Evolutionary conservation across 768 basidiomycete species (phyloP).

Genomic region (Leccinum fibrillosum): DNA sequence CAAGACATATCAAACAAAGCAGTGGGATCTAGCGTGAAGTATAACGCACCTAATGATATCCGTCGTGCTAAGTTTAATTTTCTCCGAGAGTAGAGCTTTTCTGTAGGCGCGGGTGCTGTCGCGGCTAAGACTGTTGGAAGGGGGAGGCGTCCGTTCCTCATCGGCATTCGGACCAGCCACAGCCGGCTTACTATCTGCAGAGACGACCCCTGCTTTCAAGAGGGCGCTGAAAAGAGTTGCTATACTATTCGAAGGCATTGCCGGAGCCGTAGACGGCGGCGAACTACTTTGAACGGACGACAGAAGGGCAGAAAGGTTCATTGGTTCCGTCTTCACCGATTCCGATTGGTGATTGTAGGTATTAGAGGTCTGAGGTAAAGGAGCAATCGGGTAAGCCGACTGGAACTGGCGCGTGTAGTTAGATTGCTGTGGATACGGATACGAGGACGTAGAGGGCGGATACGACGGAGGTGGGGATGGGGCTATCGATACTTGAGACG

Average conservation of each 20-base stretch:
- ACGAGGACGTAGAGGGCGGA: conserved; percentile 24
- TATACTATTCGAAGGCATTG: conserved; percentile 39
- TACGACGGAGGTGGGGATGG: conserved; percentile 25
- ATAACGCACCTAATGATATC: conserved; percentile 67
- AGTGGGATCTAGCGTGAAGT: not conserved
- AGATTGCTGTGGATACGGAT: conserved; percentile 31
- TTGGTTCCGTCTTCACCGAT: conserved; percentile 28
- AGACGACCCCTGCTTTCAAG: conserved; percentile 76
- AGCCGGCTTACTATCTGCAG: conserved; percentile 48
- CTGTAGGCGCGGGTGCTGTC: conserved; percentile 59
- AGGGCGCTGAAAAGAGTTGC: conserved; percentile 63
- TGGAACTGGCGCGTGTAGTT: conserved; percentile 28
- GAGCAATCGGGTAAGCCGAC: conserved; percentile 29
- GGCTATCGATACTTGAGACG: conserved; percentile 31
- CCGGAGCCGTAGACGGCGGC: conserved; percentile 21
- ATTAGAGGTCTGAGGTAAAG: conserved; percentile 33
- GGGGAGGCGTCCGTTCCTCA: conserved; percentile 30
- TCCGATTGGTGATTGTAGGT: conserved; percentile 25
- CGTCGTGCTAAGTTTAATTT: conserved; percentile 59
- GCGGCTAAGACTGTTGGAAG: conserved; percentile 36
- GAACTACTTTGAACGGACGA: conserved; percentile 23
- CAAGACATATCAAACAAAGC: conserved; percentile 19
- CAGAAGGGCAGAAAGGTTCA: conserved; percentile 30
- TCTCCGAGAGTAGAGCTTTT: conserved; percentile 53
- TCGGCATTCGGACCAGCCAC: conserved; percentile 40